Base-by-base conservation (phyloP, 495 filamentous ascomycete species). In the Paragyromitra xinjiangensis region DNA sequence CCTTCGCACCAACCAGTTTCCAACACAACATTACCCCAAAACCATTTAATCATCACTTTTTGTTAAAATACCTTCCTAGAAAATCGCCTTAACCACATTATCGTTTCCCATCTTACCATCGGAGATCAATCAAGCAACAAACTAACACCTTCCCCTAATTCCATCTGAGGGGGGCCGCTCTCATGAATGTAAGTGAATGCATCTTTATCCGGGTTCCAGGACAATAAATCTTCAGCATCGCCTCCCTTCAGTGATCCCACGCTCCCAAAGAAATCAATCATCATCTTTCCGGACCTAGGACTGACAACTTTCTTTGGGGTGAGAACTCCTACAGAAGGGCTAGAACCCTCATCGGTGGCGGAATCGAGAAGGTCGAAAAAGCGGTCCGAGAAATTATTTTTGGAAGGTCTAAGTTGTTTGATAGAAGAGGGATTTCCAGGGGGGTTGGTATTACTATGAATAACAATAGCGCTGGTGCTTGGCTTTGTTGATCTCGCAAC, bases 71-170 rank as follows among this genome's bases (percentile, higher is more conserved):
- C 22, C 7, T 69, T 12, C 40, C 16, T 65, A 44, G 24, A 56
- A 53, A 14, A 42, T 55, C 14, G 8, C 45, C 45, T 37, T 8
- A 9, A 12, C 11, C 37, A 24, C 2, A 14, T 22, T 16, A 16
- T 12, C 16, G 8, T 39, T 24, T 53, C 11, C 12, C 16, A 48
- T n/a, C 22, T 53, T 26, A 12, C 7, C 29, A 7, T 58, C 26
- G 16, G 16, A 42, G 34, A 11, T 74, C 51, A 74, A 61, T 74
- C 71, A n/a, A 74, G 71, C 40, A 73, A 73, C 62, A 74, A 69
- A 26, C 29, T 74, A 61, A 61, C 40, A 37, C 64, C 51, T 53
- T 74, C 64, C n/a, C 26, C 50, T 24, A 45, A 51, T 24, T 69
- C 71, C 34, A 42, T 26, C 6, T 59, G 50, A 14, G 58, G 24